Evolutionary conservation across 768 basidiomycete species (phyloP).

Genomic region (Termitomyces sp.): DNA sequence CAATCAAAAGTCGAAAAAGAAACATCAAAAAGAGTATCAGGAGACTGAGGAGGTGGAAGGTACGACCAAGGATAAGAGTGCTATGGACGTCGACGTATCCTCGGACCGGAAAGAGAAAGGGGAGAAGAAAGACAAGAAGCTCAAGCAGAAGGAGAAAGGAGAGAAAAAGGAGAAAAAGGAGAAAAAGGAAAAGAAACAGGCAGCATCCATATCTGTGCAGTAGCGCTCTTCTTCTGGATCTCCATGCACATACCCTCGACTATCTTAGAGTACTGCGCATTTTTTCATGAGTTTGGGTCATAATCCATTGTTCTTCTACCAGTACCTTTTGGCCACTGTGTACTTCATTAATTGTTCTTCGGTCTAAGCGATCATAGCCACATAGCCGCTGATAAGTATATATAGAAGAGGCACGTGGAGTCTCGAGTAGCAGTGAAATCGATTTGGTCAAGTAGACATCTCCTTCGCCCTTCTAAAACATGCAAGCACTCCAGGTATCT

Average conservation of each 20-base stretch:
- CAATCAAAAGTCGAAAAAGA: neutral
- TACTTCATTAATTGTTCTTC: neutral
- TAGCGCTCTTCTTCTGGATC: neutral
- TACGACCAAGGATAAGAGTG: neutral
- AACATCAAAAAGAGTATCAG: neutral
- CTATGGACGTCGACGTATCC: slow-evolving; percentile 7
- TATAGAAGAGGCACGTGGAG: slow-evolving; percentile 24
- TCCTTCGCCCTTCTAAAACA: slow-evolving; percentile 18
- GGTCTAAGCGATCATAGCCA: neutral
- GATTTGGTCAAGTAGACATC: slow-evolving; percentile 19
- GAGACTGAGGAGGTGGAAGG: neutral
- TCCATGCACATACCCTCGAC: neutral
- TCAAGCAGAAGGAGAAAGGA: slow-evolving; percentile 18
- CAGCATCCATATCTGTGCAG: slow-evolving; percentile 14
- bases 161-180: slow-evolving; percentile 13
- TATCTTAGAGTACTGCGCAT: neutral
- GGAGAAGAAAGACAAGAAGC: neutral
- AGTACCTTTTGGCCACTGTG: neutral
- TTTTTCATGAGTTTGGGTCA: neutral
- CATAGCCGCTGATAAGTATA: neutral
- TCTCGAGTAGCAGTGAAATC: slow-evolving; percentile 21
- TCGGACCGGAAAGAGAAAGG: slow-evolving; percentile 13
- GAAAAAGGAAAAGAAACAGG: slow-evolving; percentile 17
- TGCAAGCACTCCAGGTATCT: slow-evolving; percentile 39
- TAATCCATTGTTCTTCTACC: neutral